Conservation (phyloP, 352 stramenopile genomes). For the Pythium aphanidermatum region DNA sequence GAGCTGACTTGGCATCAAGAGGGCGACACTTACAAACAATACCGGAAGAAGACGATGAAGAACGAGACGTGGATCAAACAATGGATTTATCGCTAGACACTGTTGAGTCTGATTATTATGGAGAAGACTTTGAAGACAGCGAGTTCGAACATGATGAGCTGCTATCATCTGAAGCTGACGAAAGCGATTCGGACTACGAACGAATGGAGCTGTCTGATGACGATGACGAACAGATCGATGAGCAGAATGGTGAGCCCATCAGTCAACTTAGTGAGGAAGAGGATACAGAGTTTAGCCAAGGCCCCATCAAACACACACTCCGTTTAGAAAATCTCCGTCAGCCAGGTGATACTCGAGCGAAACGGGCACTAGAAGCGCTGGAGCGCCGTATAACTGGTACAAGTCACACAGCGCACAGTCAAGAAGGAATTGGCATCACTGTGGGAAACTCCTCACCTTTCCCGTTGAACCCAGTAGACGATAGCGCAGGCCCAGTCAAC, state of each 20-base stretch:
- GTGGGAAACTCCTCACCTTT: slow-evolving; percentile 3
- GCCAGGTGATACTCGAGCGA: slow-evolving; percentile 37
- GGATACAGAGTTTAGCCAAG: not conserved
- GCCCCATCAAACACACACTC: slow-evolving; percentile 28
- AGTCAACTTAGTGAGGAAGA: too few species aligned
- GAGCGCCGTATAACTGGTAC: slow-evolving; percentile 60
- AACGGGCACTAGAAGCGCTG: slow-evolving; percentile 50
- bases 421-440: not conserved
- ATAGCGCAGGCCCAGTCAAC: not conserved
- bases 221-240: slow-evolving; percentile 39
- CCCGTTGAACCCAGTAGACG: not conserved
- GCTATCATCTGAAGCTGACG: slow-evolving; percentile 61
- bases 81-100: slow-evolving; percentile 15
- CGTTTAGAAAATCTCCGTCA: slow-evolving; percentile 47
- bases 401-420: not conserved
- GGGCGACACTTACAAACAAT: slow-evolving; percentile 1
- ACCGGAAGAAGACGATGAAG: slow-evolving; percentile 8
- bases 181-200: slow-evolving; percentile 75
- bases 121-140: slow-evolving; percentile 62
- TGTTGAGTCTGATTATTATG: slow-evolving; percentile 9
- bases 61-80: not conserved
- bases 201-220: slow-evolving; percentile 69
- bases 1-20: not conserved
- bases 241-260: slow-evolving; percentile 11
- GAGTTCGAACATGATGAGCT: slow-evolving; percentile 84